Conservation (phyloP, 306 rosid species). For the Sphenostylis stenocarpa region DNA sequence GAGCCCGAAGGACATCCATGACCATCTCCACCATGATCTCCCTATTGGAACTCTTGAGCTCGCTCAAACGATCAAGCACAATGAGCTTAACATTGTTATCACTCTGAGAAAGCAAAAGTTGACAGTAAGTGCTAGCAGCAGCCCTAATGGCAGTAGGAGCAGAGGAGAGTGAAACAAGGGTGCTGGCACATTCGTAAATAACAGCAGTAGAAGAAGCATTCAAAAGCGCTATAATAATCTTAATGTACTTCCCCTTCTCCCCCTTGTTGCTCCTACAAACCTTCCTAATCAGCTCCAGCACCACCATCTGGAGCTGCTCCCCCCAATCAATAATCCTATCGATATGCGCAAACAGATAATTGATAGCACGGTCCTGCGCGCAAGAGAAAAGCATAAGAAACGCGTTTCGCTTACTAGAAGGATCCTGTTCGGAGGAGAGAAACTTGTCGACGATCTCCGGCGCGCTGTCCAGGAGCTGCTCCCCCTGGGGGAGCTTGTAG, state of each 20-base stretch:
- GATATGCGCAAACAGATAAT: constrained; percentile 60
- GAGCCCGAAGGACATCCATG: constrained; percentile 94
- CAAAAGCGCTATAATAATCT: constrained; percentile 71
- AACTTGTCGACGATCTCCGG: constrained; percentile 89
- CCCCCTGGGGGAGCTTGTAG: constrained; percentile 82
- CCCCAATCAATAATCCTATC: constrained; percentile 82
- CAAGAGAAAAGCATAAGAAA: constrained; percentile 93
- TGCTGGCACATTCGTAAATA: constrained; percentile 85
- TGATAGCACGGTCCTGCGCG: constrained; percentile 84
- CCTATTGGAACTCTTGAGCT: constrained; percentile 71
- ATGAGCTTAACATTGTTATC: constrained; percentile 95
- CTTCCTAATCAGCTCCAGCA: constrained; percentile 79
- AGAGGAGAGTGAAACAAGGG: constrained; percentile 83
- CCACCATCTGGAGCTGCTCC: constrained; percentile 90
- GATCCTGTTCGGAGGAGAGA: constrained; percentile 74
- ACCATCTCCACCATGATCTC: constrained; percentile 90
- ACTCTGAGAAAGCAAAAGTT: constrained; percentile 84
- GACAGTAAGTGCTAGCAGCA: constrained; percentile 80
- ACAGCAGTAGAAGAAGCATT: constrained; percentile 83
- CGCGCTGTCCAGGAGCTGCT: constrained; percentile 70
- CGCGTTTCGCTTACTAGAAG: constrained; percentile 83
- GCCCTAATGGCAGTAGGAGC: constrained; percentile 94
- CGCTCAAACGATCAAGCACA: constrained; percentile 81
- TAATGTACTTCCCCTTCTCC: constrained; percentile 86
- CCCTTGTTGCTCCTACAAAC: constrained; percentile 80